These are phyloP conservation scores for Aaosphaeria pasadenensis DNA, from an alignment of 2,329 filamentous ascomycete genomes.

Conservation along the genomic window DNA sequence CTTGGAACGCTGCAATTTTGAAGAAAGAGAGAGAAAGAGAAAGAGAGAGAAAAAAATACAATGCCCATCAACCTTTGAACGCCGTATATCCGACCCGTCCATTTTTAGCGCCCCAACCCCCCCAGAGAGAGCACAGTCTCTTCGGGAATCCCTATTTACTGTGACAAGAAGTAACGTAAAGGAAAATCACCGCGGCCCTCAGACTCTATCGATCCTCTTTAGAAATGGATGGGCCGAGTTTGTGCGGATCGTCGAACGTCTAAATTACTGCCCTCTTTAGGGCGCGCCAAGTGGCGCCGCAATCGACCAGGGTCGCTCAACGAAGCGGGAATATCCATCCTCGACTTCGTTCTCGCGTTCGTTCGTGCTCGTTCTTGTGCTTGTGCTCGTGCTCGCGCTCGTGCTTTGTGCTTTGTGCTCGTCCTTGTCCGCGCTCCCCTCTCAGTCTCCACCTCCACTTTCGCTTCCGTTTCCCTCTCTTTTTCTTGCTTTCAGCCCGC, in stretches of 20 bases:
- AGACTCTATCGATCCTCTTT: constrained; percentile 17
- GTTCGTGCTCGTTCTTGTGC: neutral
- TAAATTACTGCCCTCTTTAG: constrained; percentile 33
- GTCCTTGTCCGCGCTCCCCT: neutral
- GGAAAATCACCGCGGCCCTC: neutral
- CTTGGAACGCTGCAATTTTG: constrained; percentile 27
- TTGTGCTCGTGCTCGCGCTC: too few relatives aligned
- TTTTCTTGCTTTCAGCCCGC: too few relatives aligned
- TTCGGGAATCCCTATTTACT: too few relatives aligned
- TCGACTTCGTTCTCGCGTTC: neutral
- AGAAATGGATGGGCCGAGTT: constrained; percentile 11
- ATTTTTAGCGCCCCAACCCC: constrained; percentile 25
- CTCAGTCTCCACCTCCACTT: neutral
- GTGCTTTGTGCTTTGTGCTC: neutral
- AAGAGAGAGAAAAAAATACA: neutral
- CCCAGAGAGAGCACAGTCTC: too few relatives aligned
- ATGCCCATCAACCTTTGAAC: constrained; percentile 17
- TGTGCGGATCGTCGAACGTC: constrained; percentile 27
- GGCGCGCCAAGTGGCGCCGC: constrained; percentile 19
- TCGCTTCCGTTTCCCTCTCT: neutral
- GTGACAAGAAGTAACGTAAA: neutral
- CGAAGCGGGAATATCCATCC: constrained; percentile 15
- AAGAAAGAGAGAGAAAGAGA: constrained; percentile 1
- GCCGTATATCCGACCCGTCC: constrained; percentile 27
- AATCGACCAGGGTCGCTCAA: constrained; percentile 19